Conservation (phyloP, 176 grass and related monocot genomes). For the Carex myosuroides region DNA sequence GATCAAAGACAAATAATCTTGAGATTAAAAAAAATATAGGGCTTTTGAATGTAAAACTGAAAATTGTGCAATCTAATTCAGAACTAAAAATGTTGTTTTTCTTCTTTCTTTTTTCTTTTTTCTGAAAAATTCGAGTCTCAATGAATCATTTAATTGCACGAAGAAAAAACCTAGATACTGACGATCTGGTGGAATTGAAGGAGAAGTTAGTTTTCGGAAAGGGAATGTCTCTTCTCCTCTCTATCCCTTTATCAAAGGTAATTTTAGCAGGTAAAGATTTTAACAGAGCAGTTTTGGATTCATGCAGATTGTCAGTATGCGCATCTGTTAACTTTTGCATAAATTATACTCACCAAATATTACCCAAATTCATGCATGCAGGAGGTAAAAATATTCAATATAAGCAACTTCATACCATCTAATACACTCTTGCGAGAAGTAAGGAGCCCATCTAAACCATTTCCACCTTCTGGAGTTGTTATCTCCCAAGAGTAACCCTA, state of each 20-base stretch:
- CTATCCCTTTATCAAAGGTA: no score
- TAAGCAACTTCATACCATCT: conserved; percentile 47
- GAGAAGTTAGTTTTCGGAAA: no score
- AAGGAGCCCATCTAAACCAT: conserved; percentile 83
- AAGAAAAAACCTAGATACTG: no score
- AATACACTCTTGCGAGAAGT: conserved; percentile 72
- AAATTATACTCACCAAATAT: no score
- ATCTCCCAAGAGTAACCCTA: conserved; percentile 99
- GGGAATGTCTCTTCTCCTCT: no score
- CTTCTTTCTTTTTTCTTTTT: not conserved
- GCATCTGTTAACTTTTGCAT: no score
- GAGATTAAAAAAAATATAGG: not conserved
- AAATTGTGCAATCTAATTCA: not conserved
- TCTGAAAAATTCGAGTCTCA: no score
- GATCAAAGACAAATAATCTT: not conserved
- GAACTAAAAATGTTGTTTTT: not conserved
- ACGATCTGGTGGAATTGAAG: no score
- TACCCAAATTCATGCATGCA: not conserved
- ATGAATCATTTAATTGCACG: no score
- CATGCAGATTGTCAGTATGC: no score
- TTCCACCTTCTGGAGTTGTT: conserved; percentile 86
- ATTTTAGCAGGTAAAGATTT: no score
- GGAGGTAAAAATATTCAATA: conserved; percentile 13
- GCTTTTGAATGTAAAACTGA: not conserved
- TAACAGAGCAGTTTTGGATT: no score